phyloP scores from a whole-genome alignment of 441 rosid species.

The Adansonia grandidieri region DNA sequence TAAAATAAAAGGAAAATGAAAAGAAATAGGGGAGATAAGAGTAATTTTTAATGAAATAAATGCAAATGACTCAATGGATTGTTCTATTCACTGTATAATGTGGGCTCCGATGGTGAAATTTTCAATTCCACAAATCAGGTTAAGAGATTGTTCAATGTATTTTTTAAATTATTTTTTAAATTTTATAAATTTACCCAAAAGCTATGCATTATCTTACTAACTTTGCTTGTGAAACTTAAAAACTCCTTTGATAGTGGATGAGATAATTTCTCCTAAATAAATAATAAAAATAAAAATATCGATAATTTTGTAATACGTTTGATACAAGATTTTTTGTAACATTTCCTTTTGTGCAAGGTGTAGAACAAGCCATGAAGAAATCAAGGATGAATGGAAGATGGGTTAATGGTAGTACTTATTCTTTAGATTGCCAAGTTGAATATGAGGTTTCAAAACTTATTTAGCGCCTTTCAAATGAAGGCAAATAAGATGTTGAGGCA shows the following conservation, averaged over 20 bases:
- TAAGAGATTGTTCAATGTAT: neutral
- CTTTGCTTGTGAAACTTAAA: no score
- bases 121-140: neutral
- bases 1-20: no score
- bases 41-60: neutral
- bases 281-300: neutral
- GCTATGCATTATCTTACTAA: neutral
- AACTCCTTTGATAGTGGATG: no score
- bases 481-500: neutral
- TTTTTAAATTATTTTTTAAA: neutral
- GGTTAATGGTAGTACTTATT: slow-evolving; percentile 19
- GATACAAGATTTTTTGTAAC: slow-evolving; percentile 1
- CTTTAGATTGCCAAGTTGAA: neutral
- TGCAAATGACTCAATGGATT: neutral
- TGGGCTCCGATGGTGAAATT: neutral
- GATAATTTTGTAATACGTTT: neutral
- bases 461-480: no score
- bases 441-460: neutral
- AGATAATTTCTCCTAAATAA: neutral
- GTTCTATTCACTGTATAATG: neutral
- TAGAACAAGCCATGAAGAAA: slow-evolving; percentile 43
- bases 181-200: neutral
- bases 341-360: slow-evolving; percentile 50
- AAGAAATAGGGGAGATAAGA: no score
- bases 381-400: slow-evolving; percentile 40